Percentiles rank a stretch among this genome's conserved stretches.
Conservation (phyloP, 805 yeast genomes). For the Helenozyma baotianmanensis region DNA sequence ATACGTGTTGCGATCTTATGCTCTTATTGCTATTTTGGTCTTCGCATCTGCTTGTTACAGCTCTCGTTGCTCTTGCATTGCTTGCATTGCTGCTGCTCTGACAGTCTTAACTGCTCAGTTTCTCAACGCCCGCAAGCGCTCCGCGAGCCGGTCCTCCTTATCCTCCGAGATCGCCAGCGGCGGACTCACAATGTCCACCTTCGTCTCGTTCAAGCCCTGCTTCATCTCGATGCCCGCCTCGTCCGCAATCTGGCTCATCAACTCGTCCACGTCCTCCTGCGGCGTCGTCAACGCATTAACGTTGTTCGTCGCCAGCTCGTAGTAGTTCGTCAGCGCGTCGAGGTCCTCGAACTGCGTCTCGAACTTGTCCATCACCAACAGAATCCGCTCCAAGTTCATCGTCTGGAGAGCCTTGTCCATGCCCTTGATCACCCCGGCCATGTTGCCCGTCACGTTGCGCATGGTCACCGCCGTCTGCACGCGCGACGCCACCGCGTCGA, state of each 20-base stretch:
- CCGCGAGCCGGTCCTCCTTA: slow-evolving; percentile 83
- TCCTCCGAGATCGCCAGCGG: slow-evolving; percentile 51
- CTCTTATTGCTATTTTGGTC: too few relatives aligned
- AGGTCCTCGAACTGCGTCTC: slow-evolving; percentile 94
- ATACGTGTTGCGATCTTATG: too few relatives aligned
- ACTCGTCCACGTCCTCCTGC: slow-evolving; percentile 88
- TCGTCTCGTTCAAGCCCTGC: slow-evolving; percentile 72
- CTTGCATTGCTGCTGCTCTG: too few relatives aligned
- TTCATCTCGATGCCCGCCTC: slow-evolving; percentile 94
- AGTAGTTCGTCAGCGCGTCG: slow-evolving; percentile 89
- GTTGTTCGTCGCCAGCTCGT: slow-evolving; percentile 83
- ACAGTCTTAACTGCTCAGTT: too few relatives aligned
- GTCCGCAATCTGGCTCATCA: slow-evolving; percentile 90
- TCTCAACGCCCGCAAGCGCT: slow-evolving; percentile 83
- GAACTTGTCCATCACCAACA: slow-evolving; percentile 94
- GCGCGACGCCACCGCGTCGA: slow-evolving; percentile 93
- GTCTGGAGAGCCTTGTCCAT: slow-evolving; percentile 95
- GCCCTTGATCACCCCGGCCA: slow-evolving; percentile 88
- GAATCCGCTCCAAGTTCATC: slow-evolving; percentile 90
- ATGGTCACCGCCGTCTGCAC: slow-evolving; percentile 98
- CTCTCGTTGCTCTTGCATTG: too few relatives aligned
- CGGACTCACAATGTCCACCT: slow-evolving; percentile 42
- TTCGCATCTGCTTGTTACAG: too few relatives aligned
- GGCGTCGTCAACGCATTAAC: slow-evolving; percentile 89
- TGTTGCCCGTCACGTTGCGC: slow-evolving; percentile 91